A percentile compares a stretch with the other conserved stretches of the same genome.
Conservation (phyloP, 129 eudicot species). For the Calendula officinalis region DNA sequence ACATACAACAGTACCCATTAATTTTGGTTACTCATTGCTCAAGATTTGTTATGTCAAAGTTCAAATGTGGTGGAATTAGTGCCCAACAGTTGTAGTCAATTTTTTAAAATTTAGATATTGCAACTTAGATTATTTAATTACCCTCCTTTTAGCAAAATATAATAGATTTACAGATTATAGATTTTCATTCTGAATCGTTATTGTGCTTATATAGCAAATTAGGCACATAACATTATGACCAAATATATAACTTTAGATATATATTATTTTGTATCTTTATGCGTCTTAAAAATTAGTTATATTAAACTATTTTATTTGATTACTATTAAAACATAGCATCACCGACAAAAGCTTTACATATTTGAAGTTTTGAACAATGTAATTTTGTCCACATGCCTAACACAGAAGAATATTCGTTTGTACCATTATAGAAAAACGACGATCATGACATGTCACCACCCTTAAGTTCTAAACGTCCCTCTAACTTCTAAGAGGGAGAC, state of each 20-base stretch:
- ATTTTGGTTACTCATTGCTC: too few relatives aligned
- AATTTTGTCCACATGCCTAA: constrained; percentile 18
- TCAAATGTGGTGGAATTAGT: too few relatives aligned
- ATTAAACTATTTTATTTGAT: not conserved
- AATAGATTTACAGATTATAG: too few relatives aligned
- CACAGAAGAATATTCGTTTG: constrained; percentile 24
- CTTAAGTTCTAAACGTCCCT: not conserved
- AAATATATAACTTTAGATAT: not conserved
- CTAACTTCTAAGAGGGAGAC: constrained; percentile 19
- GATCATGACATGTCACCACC: constrained; percentile 33
- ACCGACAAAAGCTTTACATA: constrained; percentile 1
- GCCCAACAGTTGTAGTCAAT: too few relatives aligned
- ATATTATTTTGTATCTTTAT: not conserved
- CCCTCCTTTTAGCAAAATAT: too few relatives aligned
- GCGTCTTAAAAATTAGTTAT: not conserved
- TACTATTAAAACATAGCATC: not conserved
- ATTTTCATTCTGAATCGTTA: not conserved
- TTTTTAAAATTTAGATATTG: too few relatives aligned
- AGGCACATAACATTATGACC: not conserved
- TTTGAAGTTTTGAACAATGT: not conserved
- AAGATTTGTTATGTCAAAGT: too few relatives aligned
- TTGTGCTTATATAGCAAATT: not conserved
- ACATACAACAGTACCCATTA: too few relatives aligned
- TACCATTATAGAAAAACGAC: constrained; percentile 15
- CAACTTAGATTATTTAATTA: too few relatives aligned